Base-by-base conservation (phyloP, 2,329 filamentous ascomycete genomes). In the Verticillium isaacii region DNA sequence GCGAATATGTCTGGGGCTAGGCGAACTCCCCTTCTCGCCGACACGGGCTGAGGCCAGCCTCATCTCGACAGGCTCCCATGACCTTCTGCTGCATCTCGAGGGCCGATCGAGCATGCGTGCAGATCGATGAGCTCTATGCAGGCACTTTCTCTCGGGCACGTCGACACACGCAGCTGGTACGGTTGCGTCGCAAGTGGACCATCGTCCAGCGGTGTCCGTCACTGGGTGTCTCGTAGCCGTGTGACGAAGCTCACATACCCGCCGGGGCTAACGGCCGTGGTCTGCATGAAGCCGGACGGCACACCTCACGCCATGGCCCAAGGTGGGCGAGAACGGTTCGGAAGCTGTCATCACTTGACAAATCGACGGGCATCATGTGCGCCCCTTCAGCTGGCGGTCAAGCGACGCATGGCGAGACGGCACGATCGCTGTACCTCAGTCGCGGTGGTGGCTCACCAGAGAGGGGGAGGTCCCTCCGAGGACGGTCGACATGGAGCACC, bases 201-300 rank as follows among this genome's bases (percentile, higher is more conserved):
- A 19, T n/a, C 19, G 2, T 23, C 45, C 8, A 52, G 19, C 45
- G 45, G 45, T 52, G 19, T 19, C 19, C 45, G 19, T 52, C 45
- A 52, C 45, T 52, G 45, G 45, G 45, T 52, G 19, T 19, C 9
- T 52, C 54, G 25, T 14, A 61, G 56, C 57, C 58, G 55, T 64
- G 64, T 65, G 64, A 65, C 64, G 57, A 60, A 56, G 60, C 63
- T 65, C 64, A 64, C 64, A 65, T 65, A 65, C 63, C 64, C 64
- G 64, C 64, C 63, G 64, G 61, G 36, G 37, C 64, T 65, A 65
- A 61, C 54, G 57, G 41, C 56, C 60, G 32, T 62, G 37, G 60
- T 54, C 52, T 59, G 64, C 64, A 65, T 61, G 59, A 56, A 61
- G 57, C 63, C 64, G 64, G 54, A 64, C 37, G 56, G 45, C 45